Conservation (phyloP, 2,329 filamentous ascomycete genomes). For the Furcasterigmium furcatum region DNA sequence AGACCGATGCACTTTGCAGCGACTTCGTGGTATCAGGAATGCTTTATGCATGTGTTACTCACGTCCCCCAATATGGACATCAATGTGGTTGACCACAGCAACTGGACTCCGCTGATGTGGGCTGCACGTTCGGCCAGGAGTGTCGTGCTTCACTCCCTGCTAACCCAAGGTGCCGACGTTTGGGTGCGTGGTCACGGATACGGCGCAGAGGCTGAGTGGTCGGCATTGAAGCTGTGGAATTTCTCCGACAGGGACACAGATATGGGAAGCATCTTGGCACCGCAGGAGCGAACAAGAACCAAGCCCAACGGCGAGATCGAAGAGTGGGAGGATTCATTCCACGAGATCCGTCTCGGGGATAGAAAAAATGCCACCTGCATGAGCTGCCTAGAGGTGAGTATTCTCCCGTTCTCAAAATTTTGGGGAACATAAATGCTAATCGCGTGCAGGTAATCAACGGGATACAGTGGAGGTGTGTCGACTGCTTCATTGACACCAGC, state of each 20-base stretch:
- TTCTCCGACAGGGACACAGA: constrained; percentile 6
- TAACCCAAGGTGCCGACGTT: constrained; percentile 10
- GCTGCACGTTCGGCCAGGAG: constrained; percentile 1
- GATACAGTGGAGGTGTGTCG: background rate
- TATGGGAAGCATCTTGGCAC: constrained; percentile 2
- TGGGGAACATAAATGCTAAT: background rate
- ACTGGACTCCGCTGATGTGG: constrained; percentile 17
- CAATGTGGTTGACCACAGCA: constrained; percentile 11
- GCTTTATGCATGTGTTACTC: background rate
- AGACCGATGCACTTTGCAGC: constrained; percentile 4
- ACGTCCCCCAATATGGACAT: background rate
- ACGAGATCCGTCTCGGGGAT: background rate
- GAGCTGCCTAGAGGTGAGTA: constrained; percentile 3
- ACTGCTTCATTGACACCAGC: background rate
- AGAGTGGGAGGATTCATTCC: constrained; percentile 8
- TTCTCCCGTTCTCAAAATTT: background rate
- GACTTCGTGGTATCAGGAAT: background rate
- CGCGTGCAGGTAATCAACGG: background rate
- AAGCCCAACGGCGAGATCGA: constrained; percentile 6
- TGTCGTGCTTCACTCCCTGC: constrained; percentile 1
- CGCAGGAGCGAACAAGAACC: constrained; percentile 2
- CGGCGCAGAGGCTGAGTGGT: constrained; percentile 10
- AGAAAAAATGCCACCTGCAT: background rate
- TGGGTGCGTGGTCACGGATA: constrained; percentile 1
- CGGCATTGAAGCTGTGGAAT: constrained; percentile 9